phyloP scores from a whole-genome alignment of 306 rosid genomes.

The Cicer chorassanicum region DNA sequence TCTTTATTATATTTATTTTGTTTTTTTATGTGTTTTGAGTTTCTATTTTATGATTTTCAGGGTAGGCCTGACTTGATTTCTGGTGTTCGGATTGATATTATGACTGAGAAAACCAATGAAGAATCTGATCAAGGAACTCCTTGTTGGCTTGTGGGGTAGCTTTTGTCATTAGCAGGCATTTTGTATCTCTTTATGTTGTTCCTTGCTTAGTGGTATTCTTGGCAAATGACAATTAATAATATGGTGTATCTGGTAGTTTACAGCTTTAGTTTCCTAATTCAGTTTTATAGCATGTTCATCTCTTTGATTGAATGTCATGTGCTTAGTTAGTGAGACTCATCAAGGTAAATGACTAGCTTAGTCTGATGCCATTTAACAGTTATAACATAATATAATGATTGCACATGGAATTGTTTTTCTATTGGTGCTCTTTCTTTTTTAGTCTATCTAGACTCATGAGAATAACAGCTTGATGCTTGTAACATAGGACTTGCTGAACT shows the following conservation, averaged over 20 bases:
- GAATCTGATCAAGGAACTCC: conserved; percentile 57
- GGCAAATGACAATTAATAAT: conserved; percentile 24
- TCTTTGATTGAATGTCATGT: conserved; percentile 21
- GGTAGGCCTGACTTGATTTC: conserved; percentile 78
- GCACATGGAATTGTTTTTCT: conserved; percentile 21
- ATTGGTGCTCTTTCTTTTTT: conserved; percentile 38
- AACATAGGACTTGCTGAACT: conserved; percentile 61
- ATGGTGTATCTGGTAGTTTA: conserved; percentile 7
- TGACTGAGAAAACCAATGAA: too few relatives aligned
- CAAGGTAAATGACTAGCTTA: conserved; percentile 9
- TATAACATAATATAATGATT: conserved; percentile 29
- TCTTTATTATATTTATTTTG: conserved; percentile 32
- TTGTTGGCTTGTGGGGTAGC: conserved; percentile 65
- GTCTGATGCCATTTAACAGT: conserved; percentile 28
- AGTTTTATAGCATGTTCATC: conserved; percentile 17
- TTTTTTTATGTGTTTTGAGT: conserved; percentile 12
- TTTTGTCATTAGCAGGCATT: conserved; percentile 68
- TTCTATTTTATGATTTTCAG: conserved; percentile 53
- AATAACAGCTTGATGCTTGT: conserved; percentile 45
- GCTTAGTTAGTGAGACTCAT: conserved; percentile 13
- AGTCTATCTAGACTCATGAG: conserved; percentile 29
- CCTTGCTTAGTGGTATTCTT: conserved; percentile 19
- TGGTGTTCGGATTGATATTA: too few relatives aligned
- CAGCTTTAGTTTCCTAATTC: conserved; percentile 13
- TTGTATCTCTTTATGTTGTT: conserved; percentile 30